Percentiles rank a stretch among this genome's conserved stretches.
Conservation (phyloP, 805 yeast species). For the Myxozyma sirexii region DNA sequence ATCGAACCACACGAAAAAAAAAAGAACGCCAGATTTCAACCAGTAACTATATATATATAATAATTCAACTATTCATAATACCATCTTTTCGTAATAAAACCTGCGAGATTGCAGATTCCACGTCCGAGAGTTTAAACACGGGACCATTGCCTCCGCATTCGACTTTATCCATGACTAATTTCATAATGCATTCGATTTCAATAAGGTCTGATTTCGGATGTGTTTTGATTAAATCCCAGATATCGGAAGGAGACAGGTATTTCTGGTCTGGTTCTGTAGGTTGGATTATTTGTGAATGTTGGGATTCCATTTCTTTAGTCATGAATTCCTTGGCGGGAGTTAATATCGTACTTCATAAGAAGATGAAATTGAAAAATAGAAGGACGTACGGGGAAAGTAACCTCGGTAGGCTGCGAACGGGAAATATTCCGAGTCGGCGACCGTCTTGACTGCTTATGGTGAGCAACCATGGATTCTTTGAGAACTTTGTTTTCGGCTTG, state of each 20-base stretch:
- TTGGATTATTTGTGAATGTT: background rate
- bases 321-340: background rate
- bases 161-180: constrained; percentile 10
- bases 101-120: constrained; percentile 18
- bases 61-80: background rate
- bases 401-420: constrained; percentile 1
- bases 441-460: background rate
- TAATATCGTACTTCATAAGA: background rate
- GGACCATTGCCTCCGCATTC: constrained; percentile 27
- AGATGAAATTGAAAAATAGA: background rate
- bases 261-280: background rate
- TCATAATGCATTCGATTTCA: constrained; percentile 9
- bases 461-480: constrained; percentile 6
- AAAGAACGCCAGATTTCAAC: no score
- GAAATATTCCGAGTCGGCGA: background rate
- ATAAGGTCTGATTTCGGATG: constrained; percentile 19
- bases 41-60: no score
- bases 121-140: constrained; percentile 14
- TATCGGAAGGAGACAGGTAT: constrained; percentile 10
- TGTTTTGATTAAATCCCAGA: constrained; percentile 23
- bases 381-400: constrained; percentile 14
- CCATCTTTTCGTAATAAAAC: background rate
- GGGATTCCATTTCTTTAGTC: background rate
- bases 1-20: no score
- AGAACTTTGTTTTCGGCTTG: constrained; percentile 20